phyloP scores from a whole-genome alignment of 805 yeast species.

The Kodamaea lidongshanica region DNA sequence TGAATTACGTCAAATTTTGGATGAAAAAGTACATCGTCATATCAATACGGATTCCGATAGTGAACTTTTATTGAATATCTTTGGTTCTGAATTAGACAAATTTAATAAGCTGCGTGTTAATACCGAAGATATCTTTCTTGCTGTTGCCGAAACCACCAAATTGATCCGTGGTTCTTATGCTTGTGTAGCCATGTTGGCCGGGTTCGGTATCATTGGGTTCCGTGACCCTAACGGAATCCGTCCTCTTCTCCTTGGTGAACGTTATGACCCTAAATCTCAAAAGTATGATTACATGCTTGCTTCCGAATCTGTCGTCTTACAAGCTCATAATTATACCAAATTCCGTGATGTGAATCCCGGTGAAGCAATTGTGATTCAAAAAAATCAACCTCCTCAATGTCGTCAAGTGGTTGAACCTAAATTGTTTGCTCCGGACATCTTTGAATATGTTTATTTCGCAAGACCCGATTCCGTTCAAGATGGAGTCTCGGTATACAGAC shows the following conservation, averaged over 20 bases:
- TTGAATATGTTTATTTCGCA: slow-evolving; percentile 96
- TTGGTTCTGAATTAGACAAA: slow-evolving; percentile 87
- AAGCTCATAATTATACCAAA: slow-evolving; percentile 78
- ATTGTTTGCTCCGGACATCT: slow-evolving; percentile 88
- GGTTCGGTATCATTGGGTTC: slow-evolving; percentile 91
- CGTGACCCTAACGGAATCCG: slow-evolving; percentile 97
- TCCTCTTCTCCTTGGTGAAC: slow-evolving; percentile 82
- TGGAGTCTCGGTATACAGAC: slow-evolving; percentile 92
- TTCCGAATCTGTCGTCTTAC: slow-evolving; percentile 88
- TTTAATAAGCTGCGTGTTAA: slow-evolving; percentile 91
- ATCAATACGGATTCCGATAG: slow-evolving; percentile 96
- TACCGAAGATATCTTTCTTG: slow-evolving; percentile 80
- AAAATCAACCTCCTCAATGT: slow-evolving; percentile 65
- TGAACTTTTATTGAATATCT: slow-evolving; percentile 80
- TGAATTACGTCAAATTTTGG: slow-evolving; percentile 72
- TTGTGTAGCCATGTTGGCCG: slow-evolving; percentile 90
- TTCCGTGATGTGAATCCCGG: slow-evolving; percentile 88
- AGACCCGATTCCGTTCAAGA: slow-evolving; percentile 95
- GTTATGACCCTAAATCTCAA: slow-evolving; percentile 58
- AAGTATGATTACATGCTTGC: slow-evolving; percentile 87
- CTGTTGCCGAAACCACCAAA: slow-evolving; percentile 74
- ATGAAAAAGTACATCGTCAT: slow-evolving; percentile 92
- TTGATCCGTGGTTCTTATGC: slow-evolving; percentile 95
- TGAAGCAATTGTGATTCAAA: slow-evolving; percentile 91
- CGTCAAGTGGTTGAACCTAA: slow-evolving; percentile 76